Evolutionary conservation across 2,329 filamentous ascomycete species (phyloP).

Genomic region (Stachybotrys chlorohalonatus): DNA sequence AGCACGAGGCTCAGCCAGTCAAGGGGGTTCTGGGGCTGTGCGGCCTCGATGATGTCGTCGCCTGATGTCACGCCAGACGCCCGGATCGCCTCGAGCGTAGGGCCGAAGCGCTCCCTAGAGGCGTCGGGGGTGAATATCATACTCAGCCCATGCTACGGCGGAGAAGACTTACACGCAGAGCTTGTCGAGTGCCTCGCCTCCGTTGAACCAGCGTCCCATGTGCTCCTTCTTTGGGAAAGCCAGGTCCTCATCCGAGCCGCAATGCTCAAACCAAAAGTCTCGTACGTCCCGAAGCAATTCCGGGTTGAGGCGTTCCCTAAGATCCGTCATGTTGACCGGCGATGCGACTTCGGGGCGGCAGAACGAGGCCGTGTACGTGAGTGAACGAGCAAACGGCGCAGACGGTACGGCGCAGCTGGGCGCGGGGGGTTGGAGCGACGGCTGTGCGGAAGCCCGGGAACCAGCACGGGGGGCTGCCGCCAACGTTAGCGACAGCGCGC

Average conservation of each 20-base stretch:
- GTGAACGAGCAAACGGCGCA: no score
- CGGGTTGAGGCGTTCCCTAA: background rate
- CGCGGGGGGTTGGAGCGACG: no score
- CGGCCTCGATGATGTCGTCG: constrained; percentile 17
- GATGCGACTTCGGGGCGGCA: background rate
- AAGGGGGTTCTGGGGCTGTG: constrained; percentile 14
- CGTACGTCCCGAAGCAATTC: background rate
- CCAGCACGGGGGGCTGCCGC: background rate
- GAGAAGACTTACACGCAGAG: background rate
- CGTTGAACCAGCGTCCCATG: background rate
- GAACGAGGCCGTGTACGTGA: background rate
- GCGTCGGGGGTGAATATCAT: background rate
- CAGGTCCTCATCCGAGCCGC: background rate
- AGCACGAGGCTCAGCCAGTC: constrained; percentile 42
- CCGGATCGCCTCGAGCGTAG: constrained; percentile 23
- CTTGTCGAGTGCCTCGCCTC: background rate
- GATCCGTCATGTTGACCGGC: background rate
- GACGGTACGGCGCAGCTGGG: no score
- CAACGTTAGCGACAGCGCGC: background rate
- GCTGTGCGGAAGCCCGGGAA: background rate
- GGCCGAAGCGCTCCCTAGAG: constrained; percentile 11
- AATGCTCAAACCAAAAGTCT: background rate
- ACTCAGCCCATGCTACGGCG: background rate
- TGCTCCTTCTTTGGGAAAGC: background rate
- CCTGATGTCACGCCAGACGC: constrained; percentile 14